Evolutionary conservation across 2,329 filamentous ascomycete species (phyloP).

Genomic region (Phialophora tarda): DNA sequence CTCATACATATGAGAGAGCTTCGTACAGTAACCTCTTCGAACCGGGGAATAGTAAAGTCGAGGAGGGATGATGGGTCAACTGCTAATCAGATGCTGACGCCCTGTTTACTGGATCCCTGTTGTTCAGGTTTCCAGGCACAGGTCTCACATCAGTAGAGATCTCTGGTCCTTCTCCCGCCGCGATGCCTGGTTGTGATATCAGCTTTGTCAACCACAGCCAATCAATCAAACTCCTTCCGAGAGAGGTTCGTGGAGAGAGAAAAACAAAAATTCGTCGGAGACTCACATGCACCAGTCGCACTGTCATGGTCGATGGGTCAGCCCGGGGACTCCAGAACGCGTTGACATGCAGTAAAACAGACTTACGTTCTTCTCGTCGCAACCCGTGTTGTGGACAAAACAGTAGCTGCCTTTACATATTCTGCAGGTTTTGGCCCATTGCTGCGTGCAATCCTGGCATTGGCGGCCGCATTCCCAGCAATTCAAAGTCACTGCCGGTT

Average conservation of each 20-base stretch:
- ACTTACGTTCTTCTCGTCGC: constrained; percentile 63
- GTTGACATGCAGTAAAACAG: constrained; percentile 1
- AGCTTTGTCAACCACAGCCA: background rate
- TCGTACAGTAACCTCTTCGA: background rate
- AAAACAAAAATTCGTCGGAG: background rate
- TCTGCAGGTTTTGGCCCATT: constrained; percentile 73
- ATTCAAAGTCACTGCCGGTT: constrained; percentile 64
- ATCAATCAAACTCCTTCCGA: background rate
- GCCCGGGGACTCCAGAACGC: background rate
- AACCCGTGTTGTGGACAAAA: constrained; percentile 80
- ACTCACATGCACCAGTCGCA: constrained; percentile 38
- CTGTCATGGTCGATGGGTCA: constrained; percentile 23
- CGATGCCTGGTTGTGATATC: constrained; percentile 20
- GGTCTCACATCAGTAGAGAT: constrained; percentile 28
- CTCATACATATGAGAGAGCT: background rate
- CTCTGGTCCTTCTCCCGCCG: constrained; percentile 30
- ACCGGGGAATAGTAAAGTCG: background rate
- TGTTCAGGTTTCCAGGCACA: background rate
- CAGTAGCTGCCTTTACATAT: constrained; percentile 82
- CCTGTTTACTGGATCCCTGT: background rate
- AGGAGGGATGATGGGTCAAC: background rate
- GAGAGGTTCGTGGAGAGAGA: background rate
- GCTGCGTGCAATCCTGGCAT: constrained; percentile 76
- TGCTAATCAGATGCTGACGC: background rate
- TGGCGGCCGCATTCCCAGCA: constrained; percentile 82